Evolutionary conservation across 1,139 yeast genomes (phyloP).

Genomic region (Geotrichum histeridarum): DNA sequence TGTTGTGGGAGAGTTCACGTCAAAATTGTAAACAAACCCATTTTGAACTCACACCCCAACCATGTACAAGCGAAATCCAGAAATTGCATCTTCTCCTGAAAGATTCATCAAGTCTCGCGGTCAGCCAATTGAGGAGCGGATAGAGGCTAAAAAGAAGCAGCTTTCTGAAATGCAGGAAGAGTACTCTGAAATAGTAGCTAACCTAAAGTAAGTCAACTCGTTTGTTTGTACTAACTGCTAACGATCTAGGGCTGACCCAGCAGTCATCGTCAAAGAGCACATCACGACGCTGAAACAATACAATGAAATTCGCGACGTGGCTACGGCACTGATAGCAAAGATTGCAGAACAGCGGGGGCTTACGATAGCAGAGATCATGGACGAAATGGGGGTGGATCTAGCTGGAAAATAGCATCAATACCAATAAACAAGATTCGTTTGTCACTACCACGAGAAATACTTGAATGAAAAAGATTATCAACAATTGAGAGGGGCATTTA

Average conservation of each 20-base stretch:
- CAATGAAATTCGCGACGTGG: constrained; percentile 18
- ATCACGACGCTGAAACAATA: constrained; percentile 15
- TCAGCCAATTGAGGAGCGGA: constrained; percentile 3
- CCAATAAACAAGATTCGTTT: neutral
- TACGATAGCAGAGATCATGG: constrained; percentile 17
- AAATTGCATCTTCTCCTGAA: constrained; percentile 5
- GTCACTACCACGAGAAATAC: neutral
- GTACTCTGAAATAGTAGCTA: constrained; percentile 7
- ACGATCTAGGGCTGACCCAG: constrained; percentile 10
- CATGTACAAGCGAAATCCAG: neutral
- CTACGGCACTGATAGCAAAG: constrained; percentile 16
- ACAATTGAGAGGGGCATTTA: neutral
- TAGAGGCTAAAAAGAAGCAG: constrained; percentile 7
- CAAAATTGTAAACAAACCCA: no score
- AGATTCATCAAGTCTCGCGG: neutral
- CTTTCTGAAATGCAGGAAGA: constrained; percentile 9
- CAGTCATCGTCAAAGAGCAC: constrained; percentile 14
- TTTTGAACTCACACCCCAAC: neutral
- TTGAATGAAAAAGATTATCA: neutral
- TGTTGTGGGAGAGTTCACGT: no score
- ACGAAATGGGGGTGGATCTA: constrained; percentile 17
- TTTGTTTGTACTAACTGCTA: neutral
- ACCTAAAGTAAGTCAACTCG: constrained; percentile 5
- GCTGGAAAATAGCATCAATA: constrained; percentile 5
- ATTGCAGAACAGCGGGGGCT: constrained; percentile 18